Evolutionary conservation across 305 asterid species (phyloP), one percentile per base, ranked within the genome.

Genomic region (Ilex paraguariensis): DNA sequence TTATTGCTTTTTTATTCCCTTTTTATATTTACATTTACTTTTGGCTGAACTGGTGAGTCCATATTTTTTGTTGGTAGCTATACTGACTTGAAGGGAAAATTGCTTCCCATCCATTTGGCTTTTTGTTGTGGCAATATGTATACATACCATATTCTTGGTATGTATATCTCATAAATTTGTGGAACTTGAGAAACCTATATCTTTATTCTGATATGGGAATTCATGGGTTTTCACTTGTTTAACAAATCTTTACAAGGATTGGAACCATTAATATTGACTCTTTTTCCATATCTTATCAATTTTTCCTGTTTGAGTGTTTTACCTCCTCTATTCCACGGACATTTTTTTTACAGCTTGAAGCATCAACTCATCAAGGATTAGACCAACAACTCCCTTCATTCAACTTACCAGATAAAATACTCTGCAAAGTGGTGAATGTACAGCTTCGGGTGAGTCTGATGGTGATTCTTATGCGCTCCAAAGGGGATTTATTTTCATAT

Each of bases 381-480:
- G 93, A 85, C 71, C 95, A 81, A 68, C 88, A 83, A 58, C 90
- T 87, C 69, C 95, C 90, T 71, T 77, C 77, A 1, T 85, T 87
- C 77, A 53, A 85, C 73, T 75, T 87, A 66, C 91, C 96, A 57
- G 79, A 85, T 66, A 85, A 87, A 77, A 85, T 87, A 68, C 84
- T 87, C 45, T 85, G 96, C 83, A 85, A 82, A 85, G 96, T 87
- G 79, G 74, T 87, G 94, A 61, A 83, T 67, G 83, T 85, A 63
- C 81, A 61, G 15, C 90, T 85, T 73, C 89, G 80, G 81, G 96
- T 83, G 68, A 48, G 80, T 64, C 52, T 46, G 4, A 46, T 46
- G 13, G 4, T 10, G 13, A 46, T 10, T 46, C 11, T 46, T 46
- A 10, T 46, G 52, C 10, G 2, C 15, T 10, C 52, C 4, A 10